Evolutionary conservation across 148 eudicot genomes (phyloP).

Genomic region (Persicaria maculosa): DNA sequence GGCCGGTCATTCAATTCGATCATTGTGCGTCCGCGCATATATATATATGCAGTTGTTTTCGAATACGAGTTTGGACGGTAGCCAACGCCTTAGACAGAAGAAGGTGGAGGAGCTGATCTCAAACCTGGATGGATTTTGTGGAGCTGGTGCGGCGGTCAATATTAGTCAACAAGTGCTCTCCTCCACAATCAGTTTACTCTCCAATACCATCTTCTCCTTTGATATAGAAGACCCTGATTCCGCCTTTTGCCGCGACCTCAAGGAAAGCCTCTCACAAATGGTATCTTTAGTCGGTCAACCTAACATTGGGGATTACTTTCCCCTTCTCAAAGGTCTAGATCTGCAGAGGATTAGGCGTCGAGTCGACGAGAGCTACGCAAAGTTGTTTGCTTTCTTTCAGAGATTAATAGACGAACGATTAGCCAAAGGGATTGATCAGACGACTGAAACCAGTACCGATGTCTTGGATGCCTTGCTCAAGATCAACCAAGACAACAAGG

Average conservation of each 20-base stretch:
- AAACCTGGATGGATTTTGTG: background rate
- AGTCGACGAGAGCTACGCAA: too few relatives aligned
- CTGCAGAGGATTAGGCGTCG: too few relatives aligned
- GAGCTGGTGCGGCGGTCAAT: background rate
- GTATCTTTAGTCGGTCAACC: background rate
- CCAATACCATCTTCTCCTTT: background rate
- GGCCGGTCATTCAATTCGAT: too few relatives aligned
- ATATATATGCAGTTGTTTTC: background rate
- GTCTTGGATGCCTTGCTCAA: too few relatives aligned
- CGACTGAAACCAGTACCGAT: too few relatives aligned
- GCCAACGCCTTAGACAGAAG: background rate
- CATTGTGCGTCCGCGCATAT: too few relatives aligned
- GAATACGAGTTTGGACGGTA: background rate
- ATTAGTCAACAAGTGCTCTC: background rate
- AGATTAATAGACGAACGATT: too few relatives aligned
- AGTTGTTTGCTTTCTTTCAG: too few relatives aligned
- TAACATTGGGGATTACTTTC: background rate
- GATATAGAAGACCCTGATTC: background rate
- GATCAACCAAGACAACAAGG: too few relatives aligned
- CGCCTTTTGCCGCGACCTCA: background rate
- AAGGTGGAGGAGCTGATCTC: background rate
- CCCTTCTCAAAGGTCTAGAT: too few relatives aligned
- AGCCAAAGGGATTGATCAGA: too few relatives aligned
- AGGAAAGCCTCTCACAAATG: background rate
- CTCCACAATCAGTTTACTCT: background rate